Percentiles rank a stretch among this genome's conserved stretches.
Evolutionary conservation across 305 asterid species (phyloP).

Genomic region (Lippia alba): DNA sequence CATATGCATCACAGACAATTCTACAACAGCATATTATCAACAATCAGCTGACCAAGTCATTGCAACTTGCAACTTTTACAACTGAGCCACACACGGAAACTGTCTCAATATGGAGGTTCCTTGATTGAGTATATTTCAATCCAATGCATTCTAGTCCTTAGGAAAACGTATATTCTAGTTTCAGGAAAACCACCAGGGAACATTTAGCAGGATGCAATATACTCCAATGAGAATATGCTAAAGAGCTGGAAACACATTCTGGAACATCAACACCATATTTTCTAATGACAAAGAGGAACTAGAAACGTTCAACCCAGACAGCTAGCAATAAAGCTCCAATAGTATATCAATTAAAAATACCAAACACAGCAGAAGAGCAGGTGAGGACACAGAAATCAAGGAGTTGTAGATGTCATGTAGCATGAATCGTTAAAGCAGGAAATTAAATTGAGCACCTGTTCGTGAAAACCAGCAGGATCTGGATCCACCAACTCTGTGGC

Average conservation of each 20-base stretch:
- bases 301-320: slow-evolving; percentile 4
- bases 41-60: not conserved
- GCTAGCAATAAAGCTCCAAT: no score
- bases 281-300: not conserved
- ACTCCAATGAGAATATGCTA: not conserved
- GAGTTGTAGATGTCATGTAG: not conserved
- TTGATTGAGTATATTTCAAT: not conserved
- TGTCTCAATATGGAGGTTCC: not conserved
- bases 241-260: not conserved
- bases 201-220: not conserved
- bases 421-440: not conserved
- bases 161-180: not conserved
- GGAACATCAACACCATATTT: not conserved
- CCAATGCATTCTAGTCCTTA: not conserved
- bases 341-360: not conserved
- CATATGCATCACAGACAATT: not conserved
- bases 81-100: not conserved
- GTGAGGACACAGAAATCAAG: slow-evolving; percentile 4
- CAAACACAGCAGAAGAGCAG: slow-evolving; percentile 12
- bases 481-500: slow-evolving; percentile 63
- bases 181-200: not conserved
- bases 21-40: not conserved
- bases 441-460: slow-evolving; percentile 56
- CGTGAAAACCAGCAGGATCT: slow-evolving; percentile 78
- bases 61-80: not conserved